A percentile compares a stretch with the other conserved stretches of the same genome.
These are phyloP conservation scores for Hemileccinum impolitum DNA, from an alignment of 768 basidiomycete species.

Conservation along the genomic window DNA sequence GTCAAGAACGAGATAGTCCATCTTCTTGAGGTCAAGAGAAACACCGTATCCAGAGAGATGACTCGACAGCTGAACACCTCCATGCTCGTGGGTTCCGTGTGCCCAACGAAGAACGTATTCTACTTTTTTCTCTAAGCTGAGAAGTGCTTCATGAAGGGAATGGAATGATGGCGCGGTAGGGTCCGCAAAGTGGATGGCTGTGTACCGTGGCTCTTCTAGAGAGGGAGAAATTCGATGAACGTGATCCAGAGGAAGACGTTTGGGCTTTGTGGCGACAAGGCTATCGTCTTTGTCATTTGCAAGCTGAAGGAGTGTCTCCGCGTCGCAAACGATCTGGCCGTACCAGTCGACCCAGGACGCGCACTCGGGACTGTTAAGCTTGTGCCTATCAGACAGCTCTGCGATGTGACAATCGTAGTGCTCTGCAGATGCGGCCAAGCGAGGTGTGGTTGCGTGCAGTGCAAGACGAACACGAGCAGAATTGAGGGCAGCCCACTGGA, in stretches of 20 bases:
- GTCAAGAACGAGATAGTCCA: conserved; percentile 92
- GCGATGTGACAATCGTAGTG: conserved; percentile 51
- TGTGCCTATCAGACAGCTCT: conserved; percentile 22
- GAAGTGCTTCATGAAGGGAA: conserved; percentile 64
- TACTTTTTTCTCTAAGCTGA: conserved; percentile 45
- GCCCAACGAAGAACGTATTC: conserved; percentile 69
- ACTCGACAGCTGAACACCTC: conserved; percentile 31
- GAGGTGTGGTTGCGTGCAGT: conserved; percentile 74
- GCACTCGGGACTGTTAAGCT: conserved; percentile 35
- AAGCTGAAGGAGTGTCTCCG: conserved; percentile 53
- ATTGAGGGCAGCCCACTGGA: conserved; percentile 46
- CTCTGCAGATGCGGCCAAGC: conserved; percentile 80
- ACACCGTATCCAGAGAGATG: conserved; percentile 89
- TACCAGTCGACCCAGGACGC: conserved; percentile 87
- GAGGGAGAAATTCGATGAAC: conserved; percentile 51
- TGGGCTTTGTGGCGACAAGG: conserved; percentile 22
- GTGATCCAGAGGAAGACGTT: conserved; percentile 75
- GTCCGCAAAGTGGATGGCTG: conserved; percentile 77
- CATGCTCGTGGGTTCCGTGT: conserved; percentile 31
- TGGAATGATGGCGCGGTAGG: conserved; percentile 65
- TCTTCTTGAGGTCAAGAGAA: conserved; percentile 90
- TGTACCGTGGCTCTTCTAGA: conserved; percentile 48
- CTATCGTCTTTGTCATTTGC: conserved; percentile 47
- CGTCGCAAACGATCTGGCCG: conserved; percentile 67
- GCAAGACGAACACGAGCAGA: conserved; percentile 71